Evolutionary conservation across 2,329 filamentous ascomycete genomes (phyloP), one percentile per base, ranked within the genome.

Genomic region (Aspergillus felis): DNA sequence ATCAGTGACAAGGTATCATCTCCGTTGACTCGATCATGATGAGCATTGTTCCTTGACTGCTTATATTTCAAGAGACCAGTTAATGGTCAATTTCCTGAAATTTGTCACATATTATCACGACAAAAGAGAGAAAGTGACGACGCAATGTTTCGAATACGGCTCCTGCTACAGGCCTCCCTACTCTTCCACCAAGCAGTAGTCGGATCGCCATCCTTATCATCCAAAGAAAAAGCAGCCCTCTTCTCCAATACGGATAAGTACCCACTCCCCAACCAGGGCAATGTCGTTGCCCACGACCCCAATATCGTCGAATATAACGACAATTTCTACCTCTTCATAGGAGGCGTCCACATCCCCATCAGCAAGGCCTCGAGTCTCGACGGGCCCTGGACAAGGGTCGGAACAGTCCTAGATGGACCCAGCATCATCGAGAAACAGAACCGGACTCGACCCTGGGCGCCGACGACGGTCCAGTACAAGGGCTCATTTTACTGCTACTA

Each of bases 401-500:
- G 73, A 10, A 69, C 68, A 7, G 66, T 76, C 0, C 59, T 76
- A 0, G 58, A 67, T 6, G 62, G 60, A 2, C 62, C 65, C 24
- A 74, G 71, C 50, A 53, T 69, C 10, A 71, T 75, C 55, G 25
- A 61, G 6, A 70, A 70, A 22, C 58, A 65, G 6, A 71, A 73
- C 54, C 65, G 65, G 8, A 65, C 63, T 3, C 61, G 66, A 0
- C 73, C 73, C 0, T 76, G 73, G 73, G 73, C 73, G 0, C 73
- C 73, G 2, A 74, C 67, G 1, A 67, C 68, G 1, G 61, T 75
- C 14, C 53, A 68, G 29, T 60, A 58, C 53, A 66, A 68, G 22
- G 64, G 66, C 5, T 65, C 57, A 0, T 74, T 74, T 56, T 76
- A 75, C 61, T 75, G 73, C 60, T 75, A 66, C 60, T 76, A 76